These are phyloP conservation scores for Chamaecyparis obtusa DNA, from an alignment of 75 land plant genomes.

Conservation along the genomic window DNA sequence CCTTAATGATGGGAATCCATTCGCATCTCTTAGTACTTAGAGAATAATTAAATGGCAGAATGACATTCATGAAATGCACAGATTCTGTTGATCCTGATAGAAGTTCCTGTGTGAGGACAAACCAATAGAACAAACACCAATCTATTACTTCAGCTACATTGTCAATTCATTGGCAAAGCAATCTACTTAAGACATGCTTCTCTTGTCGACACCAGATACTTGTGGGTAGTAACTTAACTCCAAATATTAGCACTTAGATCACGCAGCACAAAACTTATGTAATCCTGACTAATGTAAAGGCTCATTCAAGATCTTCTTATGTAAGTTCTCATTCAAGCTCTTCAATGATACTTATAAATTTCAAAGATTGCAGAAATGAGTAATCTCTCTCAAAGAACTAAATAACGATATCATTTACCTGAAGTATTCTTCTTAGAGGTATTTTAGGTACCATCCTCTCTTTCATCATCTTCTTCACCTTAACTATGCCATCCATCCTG, in stretches of 20 bases:
- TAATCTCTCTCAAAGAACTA: constrained; percentile 23
- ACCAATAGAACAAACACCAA: not conserved
- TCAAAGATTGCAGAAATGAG: constrained; percentile 6
- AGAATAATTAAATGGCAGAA: not conserved
- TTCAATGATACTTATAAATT: constrained; percentile 9
- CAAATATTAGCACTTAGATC: not conserved
- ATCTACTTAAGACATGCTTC: not conserved
- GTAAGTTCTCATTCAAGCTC: too few species aligned
- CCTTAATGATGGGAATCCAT: not conserved
- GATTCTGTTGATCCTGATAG: not conserved
- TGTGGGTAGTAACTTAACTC: not conserved
- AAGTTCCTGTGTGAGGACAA: not conserved
- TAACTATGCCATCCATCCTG: constrained; percentile 38
- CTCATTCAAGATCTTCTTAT: not conserved
- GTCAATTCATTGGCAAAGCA: not conserved
- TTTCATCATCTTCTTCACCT: constrained; percentile 51
- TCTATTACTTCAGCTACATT: not conserved
- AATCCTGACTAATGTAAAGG: not conserved
- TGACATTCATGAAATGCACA: not conserved
- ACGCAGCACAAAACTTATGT: not conserved
- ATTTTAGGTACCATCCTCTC: constrained; percentile 15
- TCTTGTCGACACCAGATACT: not conserved
- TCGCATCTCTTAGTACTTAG: not conserved
- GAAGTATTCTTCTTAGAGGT: constrained; percentile 20
- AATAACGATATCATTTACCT: constrained; percentile 14